phyloP scores from a whole-genome alignment of 202 grass and related monocot genomes.

The Zoysia matrella region DNA sequence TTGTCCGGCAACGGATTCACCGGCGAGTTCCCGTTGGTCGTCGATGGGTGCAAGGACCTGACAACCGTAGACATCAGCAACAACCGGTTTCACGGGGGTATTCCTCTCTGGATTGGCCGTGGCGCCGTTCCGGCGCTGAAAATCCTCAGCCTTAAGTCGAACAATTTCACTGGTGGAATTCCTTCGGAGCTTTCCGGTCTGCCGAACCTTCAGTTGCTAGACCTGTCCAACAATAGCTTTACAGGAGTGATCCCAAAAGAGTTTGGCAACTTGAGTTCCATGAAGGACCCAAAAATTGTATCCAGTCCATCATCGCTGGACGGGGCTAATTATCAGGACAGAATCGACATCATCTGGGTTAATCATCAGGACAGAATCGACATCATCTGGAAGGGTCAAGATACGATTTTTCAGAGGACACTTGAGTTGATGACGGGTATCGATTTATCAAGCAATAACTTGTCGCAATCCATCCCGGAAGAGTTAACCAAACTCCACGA shows the following conservation, averaged over 20 bases:
- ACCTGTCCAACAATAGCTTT: slow-evolving; percentile 53
- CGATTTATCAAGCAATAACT: slow-evolving; percentile 51
- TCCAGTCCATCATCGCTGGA: background rate
- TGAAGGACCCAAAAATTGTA: slow-evolving; percentile 39
- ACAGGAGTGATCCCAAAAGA: slow-evolving; percentile 46
- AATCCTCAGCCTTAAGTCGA: slow-evolving; percentile 55
- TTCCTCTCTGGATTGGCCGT: slow-evolving; percentile 59
- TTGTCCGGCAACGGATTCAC: slow-evolving; percentile 48
- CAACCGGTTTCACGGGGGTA: slow-evolving; percentile 49
- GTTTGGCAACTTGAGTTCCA: slow-evolving; percentile 51
- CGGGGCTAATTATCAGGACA: background rate
- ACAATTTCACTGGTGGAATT: slow-evolving; percentile 57
- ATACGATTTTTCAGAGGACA: slow-evolving; percentile 41
- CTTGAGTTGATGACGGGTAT: slow-evolving; percentile 50
- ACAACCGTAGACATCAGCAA: slow-evolving; percentile 53
- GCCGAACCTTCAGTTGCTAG: slow-evolving; percentile 55
- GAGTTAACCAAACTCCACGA: slow-evolving; percentile 44
- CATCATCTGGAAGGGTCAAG: slow-evolving; percentile 61
- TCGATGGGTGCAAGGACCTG: slow-evolving; percentile 24
- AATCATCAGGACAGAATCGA: background rate
- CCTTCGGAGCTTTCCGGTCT: slow-evolving; percentile 33
- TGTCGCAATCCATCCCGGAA: slow-evolving; percentile 44
- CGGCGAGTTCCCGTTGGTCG: slow-evolving; percentile 39
- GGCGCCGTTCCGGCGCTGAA: background rate
- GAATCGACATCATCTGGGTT: slow-evolving; percentile 38